These are phyloP conservation scores for Epichloe elymi DNA, from an alignment of 2,329 filamentous ascomycete species.

Conservation along the genomic window DNA sequence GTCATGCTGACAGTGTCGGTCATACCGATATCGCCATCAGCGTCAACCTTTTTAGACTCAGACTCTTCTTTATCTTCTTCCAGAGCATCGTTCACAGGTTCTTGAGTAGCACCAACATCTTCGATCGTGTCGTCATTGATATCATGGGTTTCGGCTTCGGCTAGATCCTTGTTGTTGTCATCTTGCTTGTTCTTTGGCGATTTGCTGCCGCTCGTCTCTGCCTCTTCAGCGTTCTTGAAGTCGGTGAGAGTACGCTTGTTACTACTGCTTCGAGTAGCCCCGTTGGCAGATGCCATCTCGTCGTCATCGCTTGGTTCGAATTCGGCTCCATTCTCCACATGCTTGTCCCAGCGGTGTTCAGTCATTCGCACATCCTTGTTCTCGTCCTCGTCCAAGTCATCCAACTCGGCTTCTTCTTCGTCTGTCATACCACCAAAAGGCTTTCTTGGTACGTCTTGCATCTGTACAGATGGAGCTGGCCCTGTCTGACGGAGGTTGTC, in stretches of 20 bases:
- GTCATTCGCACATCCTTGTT: slow-evolving; percentile 76
- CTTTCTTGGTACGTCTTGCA: slow-evolving; percentile 60
- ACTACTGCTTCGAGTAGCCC: slow-evolving; percentile 43
- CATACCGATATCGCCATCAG: slow-evolving; percentile 41
- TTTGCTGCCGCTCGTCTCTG: slow-evolving; percentile 24
- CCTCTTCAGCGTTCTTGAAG: slow-evolving; percentile 30
- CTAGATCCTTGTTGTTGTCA: slow-evolving; percentile 15
- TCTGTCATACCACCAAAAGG: slow-evolving; percentile 50
- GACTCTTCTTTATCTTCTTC: slow-evolving; percentile 7
- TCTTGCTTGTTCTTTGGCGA: slow-evolving; percentile 23
- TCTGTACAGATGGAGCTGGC: slow-evolving; percentile 79
- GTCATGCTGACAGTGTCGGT: slow-evolving; percentile 21
- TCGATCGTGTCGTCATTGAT: slow-evolving; percentile 30
- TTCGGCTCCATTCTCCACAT: slow-evolving; percentile 63
- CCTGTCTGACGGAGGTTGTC: slow-evolving; percentile 81
- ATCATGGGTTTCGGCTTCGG: slow-evolving; percentile 21
- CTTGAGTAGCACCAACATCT: slow-evolving; percentile 23
- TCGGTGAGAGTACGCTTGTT: slow-evolving; percentile 39
- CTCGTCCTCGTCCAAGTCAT: slow-evolving; percentile 68
- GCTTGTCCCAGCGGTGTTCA: slow-evolving; percentile 70
- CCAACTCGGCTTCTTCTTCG: slow-evolving; percentile 51
- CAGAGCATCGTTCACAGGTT: slow-evolving; percentile 15
- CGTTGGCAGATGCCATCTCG: slow-evolving; percentile 60
- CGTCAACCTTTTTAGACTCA: slow-evolving; percentile 23
- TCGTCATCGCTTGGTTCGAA: slow-evolving; percentile 85